A percentile compares a stretch with the other conserved stretches of the same genome.
These are phyloP conservation scores for Backusella psychrophila DNA, from an alignment of 192 early-diverging fungal genomes.

Conservation along the genomic window DNA sequence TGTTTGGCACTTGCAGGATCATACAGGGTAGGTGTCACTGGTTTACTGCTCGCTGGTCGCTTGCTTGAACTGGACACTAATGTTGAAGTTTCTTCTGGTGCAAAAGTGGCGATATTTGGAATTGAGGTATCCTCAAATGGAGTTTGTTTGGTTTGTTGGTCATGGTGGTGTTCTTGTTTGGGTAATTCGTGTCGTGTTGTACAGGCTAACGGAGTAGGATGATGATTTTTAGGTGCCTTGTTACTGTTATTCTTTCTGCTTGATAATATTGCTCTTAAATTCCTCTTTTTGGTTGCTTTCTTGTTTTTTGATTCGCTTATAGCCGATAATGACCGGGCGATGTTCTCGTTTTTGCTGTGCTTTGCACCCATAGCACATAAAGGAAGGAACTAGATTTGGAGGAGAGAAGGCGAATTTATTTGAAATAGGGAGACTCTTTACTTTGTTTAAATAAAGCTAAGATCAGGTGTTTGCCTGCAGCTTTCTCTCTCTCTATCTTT, in stretches of 20 bases:
- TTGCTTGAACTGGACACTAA: neutral
- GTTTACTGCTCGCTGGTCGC: neutral
- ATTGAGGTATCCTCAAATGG: neutral
- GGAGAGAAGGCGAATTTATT: neutral
- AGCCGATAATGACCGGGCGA: neutral
- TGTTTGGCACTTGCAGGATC: neutral
- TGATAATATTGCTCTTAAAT: neutral
- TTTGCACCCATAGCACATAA: constrained; percentile 4
- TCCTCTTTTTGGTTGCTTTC: neutral
- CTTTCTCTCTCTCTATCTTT: neutral
- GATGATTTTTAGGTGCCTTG: neutral
- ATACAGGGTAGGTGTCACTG: neutral
- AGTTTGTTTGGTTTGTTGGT: neutral
- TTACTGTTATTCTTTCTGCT: neutral
- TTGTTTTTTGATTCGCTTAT: neutral
- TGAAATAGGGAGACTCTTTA: neutral
- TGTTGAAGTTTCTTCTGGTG: neutral
- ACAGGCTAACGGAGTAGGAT: constrained; percentile 1
- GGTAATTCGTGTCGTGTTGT: constrained; percentile 5
- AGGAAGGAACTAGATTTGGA: neutral
- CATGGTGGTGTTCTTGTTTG: constrained; percentile 3
- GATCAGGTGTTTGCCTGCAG: constrained; percentile 4
- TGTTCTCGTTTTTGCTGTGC: neutral
- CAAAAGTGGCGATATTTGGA: neutral
- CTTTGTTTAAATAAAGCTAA: constrained; percentile 1